phyloP scores from a whole-genome alignment of 192 early-diverging fungal genomes.

The Coemansia aciculifera region DNA sequence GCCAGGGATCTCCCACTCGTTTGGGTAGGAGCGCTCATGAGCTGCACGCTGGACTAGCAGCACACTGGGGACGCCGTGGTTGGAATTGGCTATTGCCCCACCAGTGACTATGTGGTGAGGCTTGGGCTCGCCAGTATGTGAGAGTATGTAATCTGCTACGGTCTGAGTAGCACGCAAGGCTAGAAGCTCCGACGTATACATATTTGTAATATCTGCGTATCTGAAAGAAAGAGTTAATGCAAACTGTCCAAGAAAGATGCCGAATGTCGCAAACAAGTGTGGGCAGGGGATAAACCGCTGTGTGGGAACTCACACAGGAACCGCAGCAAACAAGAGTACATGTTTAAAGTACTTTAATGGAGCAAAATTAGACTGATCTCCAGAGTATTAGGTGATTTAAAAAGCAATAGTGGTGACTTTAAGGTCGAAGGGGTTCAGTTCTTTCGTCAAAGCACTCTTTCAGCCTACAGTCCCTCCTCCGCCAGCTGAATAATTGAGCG shows the following conservation, averaged over 20 bases:
- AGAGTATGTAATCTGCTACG: slow-evolving; percentile 11
- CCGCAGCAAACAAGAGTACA: neutral
- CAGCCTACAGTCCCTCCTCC: too few relatives aligned
- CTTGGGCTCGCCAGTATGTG: slow-evolving; percentile 3
- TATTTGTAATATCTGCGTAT: neutral
- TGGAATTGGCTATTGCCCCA: slow-evolving; percentile 25
- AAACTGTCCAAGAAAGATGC: neutral
- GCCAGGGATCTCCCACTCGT: slow-evolving; percentile 54
- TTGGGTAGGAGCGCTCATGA: slow-evolving; percentile 39
- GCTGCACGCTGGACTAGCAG: slow-evolving; percentile 49
- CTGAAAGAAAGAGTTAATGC: neutral
- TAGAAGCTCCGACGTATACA: neutral
- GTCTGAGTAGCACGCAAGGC: slow-evolving; percentile 15
- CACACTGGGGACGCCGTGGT: slow-evolving; percentile 10
- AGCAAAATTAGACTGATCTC: neutral
- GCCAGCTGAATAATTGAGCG: neutral
- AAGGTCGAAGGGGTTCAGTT: neutral
- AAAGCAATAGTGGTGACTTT: neutral
- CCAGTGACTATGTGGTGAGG: slow-evolving; percentile 44
- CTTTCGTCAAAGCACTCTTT: neutral
- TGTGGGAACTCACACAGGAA: neutral
- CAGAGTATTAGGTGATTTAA: neutral
- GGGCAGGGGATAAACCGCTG: neutral
- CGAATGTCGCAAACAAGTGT: too few relatives aligned
- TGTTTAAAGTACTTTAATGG: neutral